A percentile compares a stretch with the other conserved stretches of the same genome.
These are phyloP conservation scores for Colletotrichum destructivum DNA, from an alignment of 2,329 filamentous ascomycete species.

Conservation along the genomic window DNA sequence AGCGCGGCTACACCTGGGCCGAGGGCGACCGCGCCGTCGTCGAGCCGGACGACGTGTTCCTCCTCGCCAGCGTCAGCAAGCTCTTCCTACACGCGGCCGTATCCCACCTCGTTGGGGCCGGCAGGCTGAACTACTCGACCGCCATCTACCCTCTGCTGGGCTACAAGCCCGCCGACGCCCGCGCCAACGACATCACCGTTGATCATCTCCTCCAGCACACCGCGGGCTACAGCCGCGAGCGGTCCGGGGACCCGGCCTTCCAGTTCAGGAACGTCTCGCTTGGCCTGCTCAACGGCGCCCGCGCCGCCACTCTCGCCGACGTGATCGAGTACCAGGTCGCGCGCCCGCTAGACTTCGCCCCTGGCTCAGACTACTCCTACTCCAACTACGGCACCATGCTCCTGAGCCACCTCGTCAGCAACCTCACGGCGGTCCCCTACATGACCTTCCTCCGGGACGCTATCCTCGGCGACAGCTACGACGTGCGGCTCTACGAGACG, in stretches of 20 bases:
- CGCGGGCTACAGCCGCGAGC: conserved; percentile 33
- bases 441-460: conserved; percentile 31
- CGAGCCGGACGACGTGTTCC: conserved; percentile 34
- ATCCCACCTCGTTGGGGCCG: conserved; percentile 32
- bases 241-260: conserved; percentile 29
- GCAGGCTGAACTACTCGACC: conserved; percentile 24
- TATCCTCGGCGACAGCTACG: conserved; percentile 27
- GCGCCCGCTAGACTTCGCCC: conserved; percentile 37
- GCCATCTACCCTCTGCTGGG: conserved; percentile 32
- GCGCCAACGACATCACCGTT: conserved; percentile 39
- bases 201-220: conserved; percentile 34
- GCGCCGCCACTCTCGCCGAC: conserved; percentile 38
- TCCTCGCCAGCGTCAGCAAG: conserved; percentile 43
- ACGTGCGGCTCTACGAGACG: conserved; percentile 41
- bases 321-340: conserved; percentile 42
- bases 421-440: conserved; percentile 36
- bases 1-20: conserved; percentile 43
- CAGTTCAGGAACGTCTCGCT: conserved; percentile 36
- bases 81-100: conserved; percentile 42
- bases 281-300: conserved; percentile 15
- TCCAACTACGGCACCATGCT: conserved; percentile 42
- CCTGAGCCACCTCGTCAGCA: conserved; percentile 38
- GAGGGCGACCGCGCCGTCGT: conserved; percentile 39
- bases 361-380: conserved; percentile 19
- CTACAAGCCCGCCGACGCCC: conserved; percentile 26